Evolutionary conservation across 306 rosid species (phyloP).

Genomic region (Clitoria ternatea): DNA sequence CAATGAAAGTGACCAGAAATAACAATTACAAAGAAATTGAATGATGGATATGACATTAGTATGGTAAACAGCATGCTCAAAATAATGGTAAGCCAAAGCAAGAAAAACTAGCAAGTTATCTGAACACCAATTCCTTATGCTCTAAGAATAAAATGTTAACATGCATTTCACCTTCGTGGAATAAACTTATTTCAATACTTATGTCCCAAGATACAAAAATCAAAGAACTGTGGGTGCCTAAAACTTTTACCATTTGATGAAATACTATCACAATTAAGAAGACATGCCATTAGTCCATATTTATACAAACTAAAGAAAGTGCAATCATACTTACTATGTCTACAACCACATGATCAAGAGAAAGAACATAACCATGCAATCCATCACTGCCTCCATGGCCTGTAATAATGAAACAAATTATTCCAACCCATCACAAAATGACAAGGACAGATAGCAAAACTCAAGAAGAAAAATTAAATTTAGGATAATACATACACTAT

Average conservation of each 20-base stretch:
- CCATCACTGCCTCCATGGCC: conserved; percentile 99
- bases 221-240: neutral
- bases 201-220: neutral
- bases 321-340: conserved; percentile 67
- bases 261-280: neutral
- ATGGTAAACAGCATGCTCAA: neutral
- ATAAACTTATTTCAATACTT: neutral
- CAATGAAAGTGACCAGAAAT: neutral
- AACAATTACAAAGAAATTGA: neutral
- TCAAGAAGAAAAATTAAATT: no score
- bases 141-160: neutral
- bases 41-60: neutral
- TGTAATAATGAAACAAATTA: conserved; percentile 25
- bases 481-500: no score
- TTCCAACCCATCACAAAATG: neutral
- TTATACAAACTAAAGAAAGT: neutral
- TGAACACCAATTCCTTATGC: neutral
- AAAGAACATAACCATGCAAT: conserved; percentile 96
- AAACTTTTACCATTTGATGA: neutral
- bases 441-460: no score
- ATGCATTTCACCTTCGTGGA: neutral
- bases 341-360: conserved; percentile 94
- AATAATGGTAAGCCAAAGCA: neutral
- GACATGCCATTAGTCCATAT: neutral
- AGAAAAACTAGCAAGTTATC: neutral